A percentile compares a stretch with the other conserved stretches of the same genome.
Evolutionary conservation across 2,329 filamentous ascomycete genomes (phyloP).

Genomic region (Akanthomyces uredinophilus): DNA sequence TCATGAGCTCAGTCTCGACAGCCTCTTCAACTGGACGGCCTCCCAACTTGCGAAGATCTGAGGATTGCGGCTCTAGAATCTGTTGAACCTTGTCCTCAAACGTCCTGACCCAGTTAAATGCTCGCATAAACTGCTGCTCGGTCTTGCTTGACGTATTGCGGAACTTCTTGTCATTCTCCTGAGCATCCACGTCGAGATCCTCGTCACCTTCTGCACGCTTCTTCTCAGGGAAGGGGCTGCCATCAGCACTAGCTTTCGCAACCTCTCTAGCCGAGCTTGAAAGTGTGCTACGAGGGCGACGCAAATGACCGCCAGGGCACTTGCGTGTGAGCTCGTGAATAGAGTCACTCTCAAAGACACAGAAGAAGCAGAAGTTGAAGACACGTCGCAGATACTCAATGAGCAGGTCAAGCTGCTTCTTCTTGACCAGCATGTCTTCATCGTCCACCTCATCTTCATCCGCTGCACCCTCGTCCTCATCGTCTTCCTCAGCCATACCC

Average conservation of each 20-base stretch:
- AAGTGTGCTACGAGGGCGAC: conserved; percentile 80
- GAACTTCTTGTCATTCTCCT: conserved; percentile 64
- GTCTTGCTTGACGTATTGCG: conserved; percentile 66
- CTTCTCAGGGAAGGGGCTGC: conserved; percentile 78
- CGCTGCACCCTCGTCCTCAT: conserved; percentile 73
- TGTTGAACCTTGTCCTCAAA: conserved; percentile 96
- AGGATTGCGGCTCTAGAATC: conserved; percentile 82
- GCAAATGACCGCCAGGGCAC: conserved; percentile 94
- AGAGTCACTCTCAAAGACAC: conserved; percentile 96
- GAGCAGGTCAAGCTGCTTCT: conserved; percentile 92
- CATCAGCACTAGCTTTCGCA: conserved; percentile 75
- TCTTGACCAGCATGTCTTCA: conserved; percentile 82
- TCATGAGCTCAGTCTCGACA: conserved; percentile 76
- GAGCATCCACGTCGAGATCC: conserved; percentile 46
- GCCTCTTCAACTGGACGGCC: conserved; percentile 83
- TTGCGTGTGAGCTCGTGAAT: conserved; percentile 94
- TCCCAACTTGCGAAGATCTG: conserved; percentile 84
- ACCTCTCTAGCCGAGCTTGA: conserved; percentile 79
- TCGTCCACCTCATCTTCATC: conserved; percentile 84
- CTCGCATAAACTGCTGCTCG: conserved; percentile 87
- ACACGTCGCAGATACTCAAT: conserved; percentile 96
- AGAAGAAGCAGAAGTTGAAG: conserved; percentile 99
- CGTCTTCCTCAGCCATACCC: conserved; percentile 75
- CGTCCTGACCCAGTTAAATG: conserved; percentile 98
- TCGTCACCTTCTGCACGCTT: conserved; percentile 67